Evolutionary conservation across 768 basidiomycete genomes (phyloP), one percentile per base, ranked within the genome.

Genomic region (Boletus insuetus): DNA sequence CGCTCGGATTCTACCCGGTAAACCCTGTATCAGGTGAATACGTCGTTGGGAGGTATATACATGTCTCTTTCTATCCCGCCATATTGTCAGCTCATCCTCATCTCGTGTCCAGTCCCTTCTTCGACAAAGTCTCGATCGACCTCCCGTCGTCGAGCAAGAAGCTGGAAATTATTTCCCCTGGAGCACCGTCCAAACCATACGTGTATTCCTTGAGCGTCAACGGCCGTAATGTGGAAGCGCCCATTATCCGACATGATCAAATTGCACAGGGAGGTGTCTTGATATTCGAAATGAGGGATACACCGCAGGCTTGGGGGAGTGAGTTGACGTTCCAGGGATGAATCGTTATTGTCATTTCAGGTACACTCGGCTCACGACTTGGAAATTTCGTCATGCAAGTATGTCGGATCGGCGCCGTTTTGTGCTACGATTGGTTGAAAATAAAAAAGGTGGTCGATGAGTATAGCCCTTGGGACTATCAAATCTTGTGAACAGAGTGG

Each of bases 1-100:
- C 89, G 0, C 77, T 94, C 69, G 90, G 91, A 1, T 89, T 93
- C 69, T 93, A 93, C 61, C 89, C 89, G 37, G 89, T 92, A 39
- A 86, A 92, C 64, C 91, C 91, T 0, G 86, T 86, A 0, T 87
- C 86, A 0, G 84, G 81, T 3, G 81, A 83, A 62, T 93, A 92
- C 57, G 75, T 91, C 53, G 75, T 94, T 44, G 91, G 90, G 58
- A 83, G 84, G 87, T 86, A 64, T 42, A 79, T 13, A 3, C 10
- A 12, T 20, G 4, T 46, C 2, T 31, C 8, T 32, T 51, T 39
- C 5, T 9, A 29, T 39, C 45, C 17, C 11, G 13, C 39, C 24
- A 49, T 19, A 19, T 9, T 26, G 2, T 41, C 11, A n/a, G 6
- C 26, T 17, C 6, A 5, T 20, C 14, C 32, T 35, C 19, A 48